Conservation (phyloP, 352 stramenopile genomes). For the Phytophthora palmivora region DNA sequence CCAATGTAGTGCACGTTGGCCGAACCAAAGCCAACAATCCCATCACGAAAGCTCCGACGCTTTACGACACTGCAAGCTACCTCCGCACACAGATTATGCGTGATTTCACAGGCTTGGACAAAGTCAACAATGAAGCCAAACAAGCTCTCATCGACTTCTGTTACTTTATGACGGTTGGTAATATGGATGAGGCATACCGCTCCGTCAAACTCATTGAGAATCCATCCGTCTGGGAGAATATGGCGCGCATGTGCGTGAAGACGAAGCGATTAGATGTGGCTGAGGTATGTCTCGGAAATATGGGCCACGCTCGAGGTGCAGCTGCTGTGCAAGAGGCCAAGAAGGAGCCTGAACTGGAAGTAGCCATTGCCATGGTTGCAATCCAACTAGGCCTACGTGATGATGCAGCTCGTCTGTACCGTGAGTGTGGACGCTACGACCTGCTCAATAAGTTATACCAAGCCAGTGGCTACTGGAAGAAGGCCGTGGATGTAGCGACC, state of each 20-base stretch:
- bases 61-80: slow-evolving; percentile 57
- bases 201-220: slow-evolving; percentile 94
- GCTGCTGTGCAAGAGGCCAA: slow-evolving; percentile 87
- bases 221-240: slow-evolving; percentile 95
- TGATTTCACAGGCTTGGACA: slow-evolving; percentile 93
- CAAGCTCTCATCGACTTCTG: slow-evolving; percentile 95
- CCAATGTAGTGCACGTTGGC: slow-evolving; percentile 45
- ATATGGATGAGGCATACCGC: slow-evolving; percentile 96
- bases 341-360: slow-evolving; percentile 76
- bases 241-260: slow-evolving; percentile 97
- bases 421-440: slow-evolving; percentile 92
- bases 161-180: slow-evolving; percentile 95
- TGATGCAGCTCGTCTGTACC: slow-evolving; percentile 92
- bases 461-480: slow-evolving; percentile 90
- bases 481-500: slow-evolving; percentile 89
- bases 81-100: slow-evolving; percentile 90
- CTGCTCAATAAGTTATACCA: slow-evolving; percentile 94
- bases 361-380: slow-evolving; percentile 91
- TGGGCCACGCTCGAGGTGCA: slow-evolving; percentile 92
- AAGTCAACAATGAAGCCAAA: slow-evolving; percentile 86
- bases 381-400: slow-evolving; percentile 93
- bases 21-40: slow-evolving; percentile 41
- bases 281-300: slow-evolving; percentile 95
- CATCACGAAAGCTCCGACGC: slow-evolving; percentile 18
- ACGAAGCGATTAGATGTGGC: slow-evolving; percentile 95